phyloP scores from a whole-genome alignment of 2,329 filamentous ascomycete species.

The Ophiostoma himal-ulmi region DNA sequence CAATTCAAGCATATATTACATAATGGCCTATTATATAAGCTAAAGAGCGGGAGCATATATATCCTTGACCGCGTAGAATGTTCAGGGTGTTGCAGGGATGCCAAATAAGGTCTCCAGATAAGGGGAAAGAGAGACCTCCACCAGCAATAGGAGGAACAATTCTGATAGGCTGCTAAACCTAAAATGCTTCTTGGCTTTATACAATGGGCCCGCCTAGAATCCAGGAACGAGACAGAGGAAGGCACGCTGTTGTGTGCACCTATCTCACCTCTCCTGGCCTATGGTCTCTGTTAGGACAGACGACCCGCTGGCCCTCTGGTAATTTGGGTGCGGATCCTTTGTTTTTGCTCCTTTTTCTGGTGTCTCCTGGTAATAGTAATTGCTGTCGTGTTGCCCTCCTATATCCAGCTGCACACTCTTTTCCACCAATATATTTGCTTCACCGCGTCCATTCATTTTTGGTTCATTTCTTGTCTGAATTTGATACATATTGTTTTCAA shows the following conservation, averaged over 20 bases:
- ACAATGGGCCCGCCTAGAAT: neutral
- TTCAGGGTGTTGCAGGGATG: neutral
- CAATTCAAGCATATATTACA: neutral
- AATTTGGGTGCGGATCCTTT: constrained; percentile 1
- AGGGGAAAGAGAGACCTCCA: constrained; percentile 2
- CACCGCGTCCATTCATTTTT: neutral
- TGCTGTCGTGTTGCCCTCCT: neutral
- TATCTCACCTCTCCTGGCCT: neutral
- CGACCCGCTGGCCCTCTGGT: constrained; percentile 7
- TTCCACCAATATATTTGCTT: neutral
- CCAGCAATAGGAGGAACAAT: constrained; percentile 1
- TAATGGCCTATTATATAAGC: neutral
- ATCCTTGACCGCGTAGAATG: neutral
- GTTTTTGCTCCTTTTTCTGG: neutral
- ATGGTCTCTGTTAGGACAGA: neutral
- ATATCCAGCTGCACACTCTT: neutral
- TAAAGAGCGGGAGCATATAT: neutral
- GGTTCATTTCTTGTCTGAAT: neutral
- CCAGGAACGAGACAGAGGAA: neutral
- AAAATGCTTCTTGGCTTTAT: constrained; percentile 16
- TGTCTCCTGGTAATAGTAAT: neutral
- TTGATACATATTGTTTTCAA: neutral
- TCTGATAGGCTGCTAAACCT: neutral
- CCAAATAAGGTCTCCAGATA: constrained; percentile 9
- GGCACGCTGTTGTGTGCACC: neutral